Percentiles rank a stretch among this genome's conserved stretches.
These are phyloP conservation scores for Apiotrichum gamsii DNA, from an alignment of 1,284 basidiomycete species.

Conservation along the genomic window DNA sequence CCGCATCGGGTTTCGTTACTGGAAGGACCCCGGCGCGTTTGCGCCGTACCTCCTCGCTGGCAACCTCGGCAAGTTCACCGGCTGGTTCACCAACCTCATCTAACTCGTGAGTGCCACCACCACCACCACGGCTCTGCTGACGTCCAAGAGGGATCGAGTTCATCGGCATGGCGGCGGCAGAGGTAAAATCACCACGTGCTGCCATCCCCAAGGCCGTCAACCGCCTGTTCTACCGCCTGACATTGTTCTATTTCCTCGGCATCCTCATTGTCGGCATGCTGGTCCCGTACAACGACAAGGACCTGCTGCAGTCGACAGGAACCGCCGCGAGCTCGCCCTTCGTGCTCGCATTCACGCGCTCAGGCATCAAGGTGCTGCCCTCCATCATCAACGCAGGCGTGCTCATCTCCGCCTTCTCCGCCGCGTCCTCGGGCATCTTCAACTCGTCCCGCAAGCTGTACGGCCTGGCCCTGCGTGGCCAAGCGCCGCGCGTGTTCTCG, in stretches of 20 bases:
- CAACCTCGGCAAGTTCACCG: constrained; percentile 22
- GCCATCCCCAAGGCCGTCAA: constrained; percentile 13
- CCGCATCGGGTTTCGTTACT: constrained; percentile 53
- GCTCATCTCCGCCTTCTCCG: constrained; percentile 41
- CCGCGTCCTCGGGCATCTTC: constrained; percentile 36
- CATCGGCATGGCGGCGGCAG: constrained; percentile 20
- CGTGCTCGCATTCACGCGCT: constrained; percentile 42
- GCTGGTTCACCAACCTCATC: constrained; percentile 24
- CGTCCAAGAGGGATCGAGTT: no score
- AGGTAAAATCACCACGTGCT: constrained; percentile 12
- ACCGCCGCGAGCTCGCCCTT: constrained; percentile 18
- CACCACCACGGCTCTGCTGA: no score
- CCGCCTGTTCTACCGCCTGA: constrained; percentile 16
- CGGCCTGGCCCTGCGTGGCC: constrained; percentile 27
- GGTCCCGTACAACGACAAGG: constrained; percentile 12
- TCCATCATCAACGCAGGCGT: constrained; percentile 40
- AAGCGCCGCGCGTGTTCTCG: constrained; percentile 25
- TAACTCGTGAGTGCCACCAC: no score
- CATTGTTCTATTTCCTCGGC: constrained; percentile 55
- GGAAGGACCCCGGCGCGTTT: constrained; percentile 62
- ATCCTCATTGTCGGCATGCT: constrained; percentile 15
- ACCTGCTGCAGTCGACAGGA: constrained; percentile 9
- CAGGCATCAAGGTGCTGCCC: constrained; percentile 41
- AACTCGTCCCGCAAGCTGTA: constrained; percentile 27
- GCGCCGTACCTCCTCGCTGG: background rate